A percentile compares a stretch with the other conserved stretches of the same genome.
These are phyloP conservation scores for Leishmania braziliensis DNA, from an alignment of 208 protist genomes.

Conservation along the genomic window DNA sequence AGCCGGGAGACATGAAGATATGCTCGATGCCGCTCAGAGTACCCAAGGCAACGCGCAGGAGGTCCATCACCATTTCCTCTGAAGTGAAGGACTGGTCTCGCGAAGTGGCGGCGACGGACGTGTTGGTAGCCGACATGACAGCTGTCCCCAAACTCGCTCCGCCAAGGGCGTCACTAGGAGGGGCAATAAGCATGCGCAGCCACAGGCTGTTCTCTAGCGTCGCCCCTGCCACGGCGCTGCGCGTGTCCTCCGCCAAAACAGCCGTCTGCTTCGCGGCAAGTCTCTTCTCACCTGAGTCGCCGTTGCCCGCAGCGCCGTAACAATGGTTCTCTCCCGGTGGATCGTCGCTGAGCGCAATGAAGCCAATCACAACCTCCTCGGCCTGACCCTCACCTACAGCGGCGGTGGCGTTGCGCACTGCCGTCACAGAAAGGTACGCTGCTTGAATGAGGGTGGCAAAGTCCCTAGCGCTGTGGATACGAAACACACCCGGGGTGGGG, in stretches of 20 bases:
- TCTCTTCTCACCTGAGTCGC: neutral
- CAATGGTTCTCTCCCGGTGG: neutral
- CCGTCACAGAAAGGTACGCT: conserved; percentile 65
- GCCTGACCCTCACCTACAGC: neutral
- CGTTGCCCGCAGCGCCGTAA: neutral
- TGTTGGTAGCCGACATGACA: neutral
- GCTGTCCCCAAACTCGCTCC: neutral
- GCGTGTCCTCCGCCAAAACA: conserved; percentile 11
- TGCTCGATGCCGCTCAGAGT: conserved; percentile 45
- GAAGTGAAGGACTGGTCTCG: conserved; percentile 18
- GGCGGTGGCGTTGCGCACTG: conserved; percentile 26
- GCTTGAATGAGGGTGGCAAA: conserved; percentile 70
- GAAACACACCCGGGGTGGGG: conserved; percentile 41
- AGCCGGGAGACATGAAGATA: conserved; percentile 35
- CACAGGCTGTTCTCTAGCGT: conserved; percentile 64
- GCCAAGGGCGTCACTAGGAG: conserved; percentile 29
- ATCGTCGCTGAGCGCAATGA: conserved; percentile 51
- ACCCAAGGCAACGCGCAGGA: conserved; percentile 52
- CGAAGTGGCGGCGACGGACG: neutral
- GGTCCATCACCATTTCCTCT: conserved; percentile 35
- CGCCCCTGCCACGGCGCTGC: conserved; percentile 4
- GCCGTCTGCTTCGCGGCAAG: neutral
- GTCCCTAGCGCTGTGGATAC: conserved; percentile 35
- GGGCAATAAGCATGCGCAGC: conserved; percentile 65
- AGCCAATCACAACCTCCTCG: conserved; percentile 46